A percentile compares a stretch with the other conserved stretches of the same genome.
These are phyloP conservation scores for Xylaria sp. DNA, from an alignment of 2,329 filamentous ascomycete species.

Conservation along the genomic window DNA sequence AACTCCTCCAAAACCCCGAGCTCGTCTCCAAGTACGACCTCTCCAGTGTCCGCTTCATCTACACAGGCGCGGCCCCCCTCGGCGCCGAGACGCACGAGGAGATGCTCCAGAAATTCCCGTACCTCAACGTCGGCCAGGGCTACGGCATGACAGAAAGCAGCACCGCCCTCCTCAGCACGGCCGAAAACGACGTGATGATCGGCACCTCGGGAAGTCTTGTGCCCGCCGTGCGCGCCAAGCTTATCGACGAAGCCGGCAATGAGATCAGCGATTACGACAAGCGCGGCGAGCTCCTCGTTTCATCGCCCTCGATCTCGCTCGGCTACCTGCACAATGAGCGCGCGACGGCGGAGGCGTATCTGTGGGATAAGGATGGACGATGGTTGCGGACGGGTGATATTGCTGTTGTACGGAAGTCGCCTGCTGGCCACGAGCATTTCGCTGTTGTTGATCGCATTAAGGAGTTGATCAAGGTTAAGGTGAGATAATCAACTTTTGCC, in stretches of 20 bases:
- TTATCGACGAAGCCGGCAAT: conserved; percentile 62
- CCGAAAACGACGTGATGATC: conserved; percentile 58
- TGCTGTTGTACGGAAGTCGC: conserved; percentile 60
- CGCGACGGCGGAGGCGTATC: conserved; percentile 75
- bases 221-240: conserved; percentile 58
- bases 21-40: conserved; percentile 64
- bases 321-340: conserved; percentile 85
- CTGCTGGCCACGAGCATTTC: conserved; percentile 69
- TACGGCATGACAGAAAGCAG: conserved; percentile 76
- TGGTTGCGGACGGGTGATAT: conserved; percentile 87
- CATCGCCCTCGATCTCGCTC: conserved; percentile 68
- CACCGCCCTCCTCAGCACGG: conserved; percentile 61
- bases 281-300: conserved; percentile 75
- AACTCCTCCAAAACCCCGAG: conserved; percentile 61
- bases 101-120: conserved; percentile 38
- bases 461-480: conserved; percentile 49
- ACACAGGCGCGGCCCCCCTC: conserved; percentile 73
- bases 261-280: conserved; percentile 62
- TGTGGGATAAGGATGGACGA: conserved; percentile 57
- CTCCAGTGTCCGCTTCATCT: conserved; percentile 58
- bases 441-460: conserved; percentile 72
- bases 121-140: conserved; percentile 57
- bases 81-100: conserved; percentile 67
- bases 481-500: conserved; percentile 18
- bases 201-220: conserved; percentile 69